A percentile compares a stretch with the other conserved stretches of the same genome.
These are phyloP conservation scores for Tephrocybe sp. DNA, from an alignment of 768 basidiomycete genomes.

Conservation along the genomic window DNA sequence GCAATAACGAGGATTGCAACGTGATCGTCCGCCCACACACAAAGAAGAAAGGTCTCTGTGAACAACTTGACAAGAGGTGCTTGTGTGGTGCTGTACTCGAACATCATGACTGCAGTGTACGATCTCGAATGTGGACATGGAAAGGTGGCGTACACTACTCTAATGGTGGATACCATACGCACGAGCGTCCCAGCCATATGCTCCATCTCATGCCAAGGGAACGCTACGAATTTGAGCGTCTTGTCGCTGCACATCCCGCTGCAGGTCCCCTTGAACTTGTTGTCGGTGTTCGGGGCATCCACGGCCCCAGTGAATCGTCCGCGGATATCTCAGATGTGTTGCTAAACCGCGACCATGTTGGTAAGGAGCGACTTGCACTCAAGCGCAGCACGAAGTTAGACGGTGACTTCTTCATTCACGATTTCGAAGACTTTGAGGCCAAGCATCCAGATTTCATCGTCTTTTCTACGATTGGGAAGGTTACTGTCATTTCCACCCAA, in stretches of 20 bases:
- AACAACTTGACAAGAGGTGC: neutral
- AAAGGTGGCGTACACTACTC: neutral
- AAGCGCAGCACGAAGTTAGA: neutral
- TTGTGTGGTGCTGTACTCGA: neutral
- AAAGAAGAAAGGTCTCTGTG: neutral
- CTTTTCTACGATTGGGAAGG: constrained; percentile 11
- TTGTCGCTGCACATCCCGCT: constrained; percentile 4
- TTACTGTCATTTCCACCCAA: constrained; percentile 28
- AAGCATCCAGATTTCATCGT: constrained; percentile 24
- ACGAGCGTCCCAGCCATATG: constrained; percentile 1
- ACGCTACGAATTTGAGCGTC: neutral
- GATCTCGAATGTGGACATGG: neutral
- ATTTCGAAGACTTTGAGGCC: constrained; percentile 10
- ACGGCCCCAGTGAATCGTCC: constrained; percentile 16
- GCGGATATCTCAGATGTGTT: constrained; percentile 18
- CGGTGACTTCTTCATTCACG: constrained; percentile 15
- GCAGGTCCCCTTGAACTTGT: constrained; percentile 13
- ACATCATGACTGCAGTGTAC: neutral
- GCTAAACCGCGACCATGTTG: constrained; percentile 11
- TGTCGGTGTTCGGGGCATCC: constrained; percentile 14
- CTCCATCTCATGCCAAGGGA: constrained; percentile 4
- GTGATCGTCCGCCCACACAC: constrained; percentile 1
- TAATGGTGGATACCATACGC: constrained; percentile 4
- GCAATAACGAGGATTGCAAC: constrained; percentile 2
- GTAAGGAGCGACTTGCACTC: constrained; percentile 7